Evolutionary conservation across 2,329 filamentous ascomycete genomes (phyloP).

Genomic region (Laburnicola sp.): DNA sequence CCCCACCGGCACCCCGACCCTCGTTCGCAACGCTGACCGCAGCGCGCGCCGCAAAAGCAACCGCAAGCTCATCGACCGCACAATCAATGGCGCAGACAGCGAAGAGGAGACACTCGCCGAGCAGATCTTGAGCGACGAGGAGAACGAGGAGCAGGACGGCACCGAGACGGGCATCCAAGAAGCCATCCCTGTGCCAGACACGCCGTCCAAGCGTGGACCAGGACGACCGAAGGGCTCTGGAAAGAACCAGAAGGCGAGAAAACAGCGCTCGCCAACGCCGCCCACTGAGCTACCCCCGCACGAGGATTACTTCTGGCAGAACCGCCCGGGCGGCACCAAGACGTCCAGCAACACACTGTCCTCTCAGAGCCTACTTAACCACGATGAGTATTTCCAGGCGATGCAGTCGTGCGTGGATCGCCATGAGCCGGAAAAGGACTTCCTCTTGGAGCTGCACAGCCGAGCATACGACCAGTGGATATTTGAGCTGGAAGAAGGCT

Average conservation of each 20-base stretch:
- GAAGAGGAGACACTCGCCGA: constrained; percentile 69
- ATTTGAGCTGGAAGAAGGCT: constrained; percentile 84
- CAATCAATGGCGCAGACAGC: constrained; percentile 64
- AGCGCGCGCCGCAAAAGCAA: constrained; percentile 88
- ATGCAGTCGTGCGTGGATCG: constrained; percentile 67
- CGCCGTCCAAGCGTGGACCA: constrained; percentile 57
- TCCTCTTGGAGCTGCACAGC: constrained; percentile 73
- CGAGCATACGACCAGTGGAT: constrained; percentile 88
- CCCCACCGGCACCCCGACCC: constrained; percentile 60
- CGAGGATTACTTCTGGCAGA: constrained; percentile 92
- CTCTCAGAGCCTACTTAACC: constrained; percentile 74
- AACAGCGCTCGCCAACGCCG: constrained; percentile 74
- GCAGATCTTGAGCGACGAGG: constrained; percentile 67
- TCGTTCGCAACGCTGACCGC: constrained; percentile 73
- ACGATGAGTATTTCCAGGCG: constrained; percentile 85
- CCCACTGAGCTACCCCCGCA: constrained; percentile 81
- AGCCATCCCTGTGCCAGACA: constrained; percentile 50
- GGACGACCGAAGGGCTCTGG: constrained; percentile 51
- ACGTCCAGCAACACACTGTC: constrained; percentile 86
- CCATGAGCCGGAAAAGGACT: constrained; percentile 70
- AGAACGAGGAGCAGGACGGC: constrained; percentile 43
- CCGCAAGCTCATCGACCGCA: constrained; percentile 72
- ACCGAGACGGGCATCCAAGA: constrained; percentile 11
- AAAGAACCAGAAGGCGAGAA: constrained; percentile 57
- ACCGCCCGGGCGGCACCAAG: constrained; percentile 76